Evolutionary conservation across 192 early-diverging fungal species (phyloP), one percentile per base, ranked within the genome.

Genomic region (Coemansia sp.): DNA sequence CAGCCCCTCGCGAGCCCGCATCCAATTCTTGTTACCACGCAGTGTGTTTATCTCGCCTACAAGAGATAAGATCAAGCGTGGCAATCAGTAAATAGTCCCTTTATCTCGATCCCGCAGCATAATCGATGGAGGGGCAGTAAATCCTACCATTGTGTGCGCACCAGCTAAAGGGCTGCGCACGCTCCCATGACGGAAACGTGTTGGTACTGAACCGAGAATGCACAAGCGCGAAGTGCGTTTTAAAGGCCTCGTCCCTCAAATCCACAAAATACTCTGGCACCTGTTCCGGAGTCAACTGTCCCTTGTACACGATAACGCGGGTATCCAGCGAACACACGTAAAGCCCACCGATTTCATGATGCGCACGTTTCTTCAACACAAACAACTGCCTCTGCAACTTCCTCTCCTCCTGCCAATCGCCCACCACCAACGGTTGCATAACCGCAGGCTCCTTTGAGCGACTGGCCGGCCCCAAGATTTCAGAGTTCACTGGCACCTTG

Each of bases 21-120:
- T 98, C 97, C 97, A 99, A 88, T 98, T 99, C 84, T 97, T 97
- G 89, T 99, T 99, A 44, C 97, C 97, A 63, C 94, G 90, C 50
- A 99, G 87, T 36, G 97, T 99, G 83, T 99, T 99, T 78, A 99
- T 99, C 79, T 99, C 97, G 85, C 95, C 78, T 81, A 81, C 41
- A 62, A 29, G 5, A 51, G 29, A 45, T 45, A 45, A 45, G 42
- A 45, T 45, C 42, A 45, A 36, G 5, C 4, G 42, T 45, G 14
- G 42, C 10, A 45, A 44, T 45, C 14, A 45, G 27, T 55, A 55
- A 55, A 48, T 27, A 27, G 27, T 48, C 46, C 1, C 46, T 48
- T 23, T 21, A 45, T 48, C 19, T 14, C 19, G 19, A 48, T 48
- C 46, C 46, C 46, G 29, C 29, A 58, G 51, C 51, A 55, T 11